These are phyloP conservation scores for Vigna trinervia DNA, from an alignment of 306 rosid species.

Conservation along the genomic window DNA sequence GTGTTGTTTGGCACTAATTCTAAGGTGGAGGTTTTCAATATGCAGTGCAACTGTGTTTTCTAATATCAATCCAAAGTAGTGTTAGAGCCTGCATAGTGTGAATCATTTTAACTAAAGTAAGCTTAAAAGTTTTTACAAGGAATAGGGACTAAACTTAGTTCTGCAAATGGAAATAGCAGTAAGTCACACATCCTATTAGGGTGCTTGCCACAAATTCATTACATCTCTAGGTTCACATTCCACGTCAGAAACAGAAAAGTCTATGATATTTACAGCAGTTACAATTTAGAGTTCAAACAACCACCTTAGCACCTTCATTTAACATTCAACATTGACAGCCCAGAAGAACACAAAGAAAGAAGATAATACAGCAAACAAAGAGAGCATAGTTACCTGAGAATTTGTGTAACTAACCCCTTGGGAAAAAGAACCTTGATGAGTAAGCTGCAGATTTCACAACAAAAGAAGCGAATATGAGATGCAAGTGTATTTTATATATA, in stretches of 20 bases:
- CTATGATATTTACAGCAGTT: neutral
- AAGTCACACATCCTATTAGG: conserved; percentile 18
- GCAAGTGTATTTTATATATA: conserved; percentile 10
- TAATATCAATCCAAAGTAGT: conserved; percentile 3
- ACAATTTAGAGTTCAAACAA: conserved; percentile 21
- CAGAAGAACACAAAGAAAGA: conserved; percentile 13
- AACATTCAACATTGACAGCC: conserved; percentile 31
- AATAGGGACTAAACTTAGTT: conserved; percentile 27
- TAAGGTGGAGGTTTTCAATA: conserved; percentile 28
- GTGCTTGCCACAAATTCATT: conserved; percentile 1
- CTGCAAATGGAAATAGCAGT: conserved; percentile 26
- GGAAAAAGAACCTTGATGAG: conserved; percentile 82
- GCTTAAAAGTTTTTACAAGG: conserved; percentile 1
- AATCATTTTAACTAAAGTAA: conserved; percentile 1
- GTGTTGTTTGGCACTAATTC: conserved; percentile 21
- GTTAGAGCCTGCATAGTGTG: neutral
- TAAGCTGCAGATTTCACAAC: conserved; percentile 55
- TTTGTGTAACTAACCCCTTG: conserved; percentile 71
- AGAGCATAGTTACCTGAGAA: conserved; percentile 70
- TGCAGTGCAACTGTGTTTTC: neutral
- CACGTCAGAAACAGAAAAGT: neutral
- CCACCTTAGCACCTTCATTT: conserved; percentile 24
- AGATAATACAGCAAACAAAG: conserved; percentile 17
- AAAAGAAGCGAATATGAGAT: conserved; percentile 30
- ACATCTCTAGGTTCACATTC: neutral